Evolutionary conservation across 2,329 filamentous ascomycete species (phyloP).

Genomic region (Drechslera avenae): DNA sequence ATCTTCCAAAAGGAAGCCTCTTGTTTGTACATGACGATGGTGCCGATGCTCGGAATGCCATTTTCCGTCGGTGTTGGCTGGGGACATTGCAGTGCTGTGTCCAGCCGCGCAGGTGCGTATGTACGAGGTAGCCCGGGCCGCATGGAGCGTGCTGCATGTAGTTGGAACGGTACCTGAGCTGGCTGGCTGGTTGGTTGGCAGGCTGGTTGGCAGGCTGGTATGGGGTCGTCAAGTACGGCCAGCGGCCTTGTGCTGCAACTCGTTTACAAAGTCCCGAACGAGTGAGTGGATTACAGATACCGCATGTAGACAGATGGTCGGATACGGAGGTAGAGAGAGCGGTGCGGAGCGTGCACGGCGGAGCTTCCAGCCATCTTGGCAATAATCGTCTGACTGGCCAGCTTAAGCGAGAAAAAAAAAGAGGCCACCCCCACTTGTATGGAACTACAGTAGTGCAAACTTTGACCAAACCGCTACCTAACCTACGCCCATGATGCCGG

Average conservation of each 20-base stretch:
- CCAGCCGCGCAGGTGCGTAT: background rate
- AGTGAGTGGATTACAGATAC: too few relatives aligned
- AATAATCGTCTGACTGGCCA: background rate
- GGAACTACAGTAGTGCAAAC: constrained; percentile 13
- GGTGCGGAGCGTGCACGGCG: background rate
- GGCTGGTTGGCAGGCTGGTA: too few relatives aligned
- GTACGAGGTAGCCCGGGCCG: background rate
- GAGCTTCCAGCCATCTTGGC: constrained; percentile 3
- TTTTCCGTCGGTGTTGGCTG: background rate
- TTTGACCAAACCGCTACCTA: constrained; percentile 9
- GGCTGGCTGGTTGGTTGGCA: too few relatives aligned
- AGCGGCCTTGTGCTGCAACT: too few relatives aligned
- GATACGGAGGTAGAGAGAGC: background rate
- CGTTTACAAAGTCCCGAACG: too few relatives aligned
- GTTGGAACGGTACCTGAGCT: too few relatives aligned
- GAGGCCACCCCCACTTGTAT: background rate
- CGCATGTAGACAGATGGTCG: too few relatives aligned
- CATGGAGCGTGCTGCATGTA: background rate
- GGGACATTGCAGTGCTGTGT: background rate
- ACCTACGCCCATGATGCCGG: constrained; percentile 6
- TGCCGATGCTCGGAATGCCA: constrained; percentile 2
- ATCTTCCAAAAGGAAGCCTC: constrained; percentile 2
- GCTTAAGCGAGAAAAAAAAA: constrained; percentile 13
- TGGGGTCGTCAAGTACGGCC: background rate
- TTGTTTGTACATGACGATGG: background rate